These are phyloP conservation scores for Camillea tinctor DNA, from an alignment of 2,329 filamentous ascomycete genomes.

Conservation along the genomic window DNA sequence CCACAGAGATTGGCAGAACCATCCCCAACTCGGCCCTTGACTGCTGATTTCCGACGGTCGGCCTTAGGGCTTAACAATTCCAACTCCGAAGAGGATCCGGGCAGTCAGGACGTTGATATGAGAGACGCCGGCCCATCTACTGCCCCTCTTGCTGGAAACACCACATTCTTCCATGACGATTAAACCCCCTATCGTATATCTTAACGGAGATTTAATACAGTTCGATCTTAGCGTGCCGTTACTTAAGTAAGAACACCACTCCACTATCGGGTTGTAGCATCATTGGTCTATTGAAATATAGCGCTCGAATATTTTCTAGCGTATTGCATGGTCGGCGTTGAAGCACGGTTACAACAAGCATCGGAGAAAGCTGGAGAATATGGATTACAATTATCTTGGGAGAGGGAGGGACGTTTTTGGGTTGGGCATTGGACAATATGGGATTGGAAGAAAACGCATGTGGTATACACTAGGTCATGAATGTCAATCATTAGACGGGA, in stretches of 20 bases:
- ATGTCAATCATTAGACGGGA: slow-evolving; percentile 3
- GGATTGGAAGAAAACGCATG: slow-evolving; percentile 6
- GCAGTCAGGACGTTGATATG: slow-evolving; percentile 54
- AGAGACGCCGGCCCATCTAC: slow-evolving; percentile 55
- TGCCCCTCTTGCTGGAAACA: slow-evolving; percentile 48
- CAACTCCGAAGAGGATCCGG: slow-evolving; percentile 29
- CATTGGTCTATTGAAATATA: slow-evolving; percentile 18
- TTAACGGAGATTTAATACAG: not conserved
- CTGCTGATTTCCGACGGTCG: slow-evolving; percentile 40
- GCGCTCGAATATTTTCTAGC: slow-evolving; percentile 14
- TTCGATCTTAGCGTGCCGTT: slow-evolving; percentile 1
- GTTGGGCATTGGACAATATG: slow-evolving; percentile 4
- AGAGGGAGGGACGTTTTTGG: slow-evolving; percentile 6
- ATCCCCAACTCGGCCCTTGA: slow-evolving; percentile 48
- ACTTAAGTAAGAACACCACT: slow-evolving; percentile 3
- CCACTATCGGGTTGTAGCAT: slow-evolving; percentile 10
- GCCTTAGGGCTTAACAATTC: slow-evolving; percentile 19
- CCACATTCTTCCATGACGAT: slow-evolving; percentile 52
- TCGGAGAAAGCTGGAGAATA: slow-evolving; percentile 21
- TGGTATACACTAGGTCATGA: not conserved
- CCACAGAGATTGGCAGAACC: slow-evolving; percentile 47
- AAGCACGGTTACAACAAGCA: slow-evolving; percentile 26
- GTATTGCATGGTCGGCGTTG: slow-evolving; percentile 32
- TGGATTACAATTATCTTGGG: slow-evolving; percentile 11
- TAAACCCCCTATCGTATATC: slow-evolving; percentile 8